Base-by-base conservation (phyloP, 2,329 filamentous ascomycete genomes). In the Aspergillus sp. region DNA sequence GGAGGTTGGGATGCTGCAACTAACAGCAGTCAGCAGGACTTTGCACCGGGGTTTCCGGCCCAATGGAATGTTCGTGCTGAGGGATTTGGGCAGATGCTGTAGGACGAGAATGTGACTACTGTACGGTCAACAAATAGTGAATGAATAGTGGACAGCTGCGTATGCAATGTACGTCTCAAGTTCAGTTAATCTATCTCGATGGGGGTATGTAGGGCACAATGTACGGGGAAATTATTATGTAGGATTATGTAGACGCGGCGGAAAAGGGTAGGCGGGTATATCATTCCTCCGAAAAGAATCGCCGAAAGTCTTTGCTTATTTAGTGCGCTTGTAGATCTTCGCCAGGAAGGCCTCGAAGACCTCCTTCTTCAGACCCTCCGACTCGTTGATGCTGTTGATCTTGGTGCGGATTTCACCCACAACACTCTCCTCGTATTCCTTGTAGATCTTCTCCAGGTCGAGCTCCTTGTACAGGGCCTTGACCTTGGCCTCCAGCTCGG, bases 301-400 rank as follows among this genome's bases (percentile, higher is more conserved):
- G 47, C n/a, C 30, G 38, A 54, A 17, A 11, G 59, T 78, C 76
- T 90, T 10, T 11, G 59, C 78, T 76, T 90, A 98, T 81, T 96
- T 98, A 85, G 87, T 95, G 74, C 95, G 86, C 88, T 96, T 96
- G 86, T 98, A 98, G 75, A 99, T 98, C 86, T 99, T 99, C 78
- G 84, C 83, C 66, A 99, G 82, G 84, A 98, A 99, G 48, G 86
- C 85, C 70, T 96, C 90, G 68, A 98, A 96, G 42, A 98, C 86
- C 61, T 84, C 85, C 85, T 91, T 95, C 85, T 96, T 97, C 72
- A 99, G 80, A 15, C 95, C 95, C 66, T 90, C 86, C 63, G 84
- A 88, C 84, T 97, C 93, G 72, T 99, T 92, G 55, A 98, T 82
- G 62, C 87, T 80, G 21, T 83, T 84, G 71, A 99, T 97, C 82